Evolutionary conservation across 768 basidiomycete species (phyloP), one percentile per base, ranked within the genome.

Genomic region (Tubosaeta sp.): DNA sequence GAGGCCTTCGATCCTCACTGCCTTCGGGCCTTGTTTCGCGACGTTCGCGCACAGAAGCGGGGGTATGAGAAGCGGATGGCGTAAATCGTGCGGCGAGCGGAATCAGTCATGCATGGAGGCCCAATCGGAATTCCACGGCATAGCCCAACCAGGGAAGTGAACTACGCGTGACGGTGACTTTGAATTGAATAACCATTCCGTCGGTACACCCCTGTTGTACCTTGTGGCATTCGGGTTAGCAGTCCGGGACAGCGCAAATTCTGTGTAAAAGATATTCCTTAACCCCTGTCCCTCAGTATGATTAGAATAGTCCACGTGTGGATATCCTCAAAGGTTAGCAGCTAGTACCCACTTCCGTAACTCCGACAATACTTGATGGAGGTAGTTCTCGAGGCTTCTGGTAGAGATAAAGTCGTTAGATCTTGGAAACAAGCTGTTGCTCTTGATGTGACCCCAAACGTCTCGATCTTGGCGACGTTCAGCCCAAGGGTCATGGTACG

Each of bases 91-190:
- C 51, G 51, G 41, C 41, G 49, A 51, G 46, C 25, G 43, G 48
- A 31, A 29, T 35, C n/a, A 35, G 19, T 38, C 46, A 12, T 36
- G 44, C 48, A 48, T 52, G 53, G 53, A 47, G 56, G 57, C 25
- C 25, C 44, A 6, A 43, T 46, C 57, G 62, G 57, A 57, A 55
- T 39, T 63, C 64, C 66, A 66, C 58, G 66, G 58, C 44, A 46
- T 48, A 38, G 16, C 32, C 50, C 6, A 46, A 32, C 49, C 22
- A 29, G 46, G 42, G 53, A 49, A 34, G 43, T 8, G 19, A 19
- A 31, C 40, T 46, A 51, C 40, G 34, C 27, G 35, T 46, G 43
- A 40, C 30, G 43, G 47, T 47, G 46, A 46, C 44, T 18, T 45
- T 14, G 48, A n/a, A 40, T 13, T 24, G 38, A 21, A 29, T 19